Evolutionary conservation across 345 rosid species (phyloP), one percentile per base, ranked within the genome.

Genomic region (Conringia planisiliqua): DNA sequence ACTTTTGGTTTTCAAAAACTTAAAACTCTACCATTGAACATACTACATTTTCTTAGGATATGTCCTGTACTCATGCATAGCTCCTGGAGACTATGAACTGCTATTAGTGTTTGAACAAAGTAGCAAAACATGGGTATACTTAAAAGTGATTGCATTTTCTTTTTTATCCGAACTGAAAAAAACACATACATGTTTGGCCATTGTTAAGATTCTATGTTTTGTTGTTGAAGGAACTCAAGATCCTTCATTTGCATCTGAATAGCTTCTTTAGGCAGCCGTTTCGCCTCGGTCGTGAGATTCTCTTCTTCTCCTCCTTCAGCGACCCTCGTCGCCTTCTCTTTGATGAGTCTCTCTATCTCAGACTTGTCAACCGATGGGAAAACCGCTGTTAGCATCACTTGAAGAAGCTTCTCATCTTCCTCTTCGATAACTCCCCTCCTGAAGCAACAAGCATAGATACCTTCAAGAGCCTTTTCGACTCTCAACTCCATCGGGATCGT

Each of bases 391-490:
- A 91, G 83, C 87, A 95, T 95, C 62, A 68, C 78, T 7, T 18
- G 63, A 54, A 91, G 82, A 62, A 90, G 88, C 67, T 71, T 62
- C 83, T 88, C 82, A 10, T 94, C 99, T 77, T 88, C 96, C 33
- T 86, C 95, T 72, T 87, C 97, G 0, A 91, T 85, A 17, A 65
- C 80, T 51, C 91, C 92, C 71, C 46, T 86, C 18, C 86, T 81
- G n/a, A 91, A 95, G 82, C 96, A 90, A 70, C 99, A 90, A 13
- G 86, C 80, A 30, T 91, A 86, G 22, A 90, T 85, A 4, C 96
- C 97, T 69, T 95, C 99, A 27, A 95, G 82, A 24, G 99, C 96
- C 83, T 95, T 95, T 81, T 87, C 93, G 7, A 76, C 88, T 38
- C 96, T 83, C 60, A 81, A 1, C 76, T 84, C 97, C 97, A 91